These are phyloP conservation scores for Leishmania mexicana DNA, from an alignment of 208 protist genomes.

Conservation along the genomic window DNA sequence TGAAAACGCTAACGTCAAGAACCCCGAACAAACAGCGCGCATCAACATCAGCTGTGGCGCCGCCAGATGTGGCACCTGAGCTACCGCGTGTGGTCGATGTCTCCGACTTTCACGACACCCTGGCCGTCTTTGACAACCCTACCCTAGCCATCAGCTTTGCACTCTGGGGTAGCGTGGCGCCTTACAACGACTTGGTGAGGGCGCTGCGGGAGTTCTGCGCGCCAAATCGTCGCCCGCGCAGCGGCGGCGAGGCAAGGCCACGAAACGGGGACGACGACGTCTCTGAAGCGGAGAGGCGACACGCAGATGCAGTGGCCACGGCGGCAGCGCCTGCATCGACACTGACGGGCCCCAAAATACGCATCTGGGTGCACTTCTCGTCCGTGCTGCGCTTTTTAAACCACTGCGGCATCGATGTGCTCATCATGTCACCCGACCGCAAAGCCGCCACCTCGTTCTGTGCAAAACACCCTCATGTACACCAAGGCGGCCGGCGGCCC, in stretches of 20 bases:
- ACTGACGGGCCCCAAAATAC: not conserved
- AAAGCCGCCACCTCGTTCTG: constrained; percentile 49
- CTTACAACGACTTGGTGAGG: constrained; percentile 58
- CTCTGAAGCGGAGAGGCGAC: not conserved
- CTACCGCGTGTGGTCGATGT: constrained; percentile 17
- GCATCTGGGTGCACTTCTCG: constrained; percentile 26
- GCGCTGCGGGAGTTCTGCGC: constrained; percentile 39
- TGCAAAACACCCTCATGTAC: constrained; percentile 35
- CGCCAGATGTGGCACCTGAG: not conserved
- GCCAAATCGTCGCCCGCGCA: not conserved
- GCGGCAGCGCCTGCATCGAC: constrained; percentile 4
- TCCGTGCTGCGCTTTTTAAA: constrained; percentile 52
- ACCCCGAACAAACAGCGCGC: not conserved
- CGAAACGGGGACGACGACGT: not conserved
- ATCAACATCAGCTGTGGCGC: not conserved
- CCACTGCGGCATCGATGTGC: constrained; percentile 43
- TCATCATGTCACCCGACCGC: constrained; percentile 40
- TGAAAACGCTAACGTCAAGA: not conserved
- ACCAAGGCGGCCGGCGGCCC: not conserved
- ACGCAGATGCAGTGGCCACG: not conserved
- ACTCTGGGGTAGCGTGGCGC: constrained; percentile 56
- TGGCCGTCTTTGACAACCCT: constrained; percentile 55
- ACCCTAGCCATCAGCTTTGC: constrained; percentile 55
- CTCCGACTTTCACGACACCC: constrained; percentile 40
- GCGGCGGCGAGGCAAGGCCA: not conserved